Evolutionary conservation across 441 rosid genomes (phyloP).

Genomic region (Pelargonium myrrhifolium): DNA sequence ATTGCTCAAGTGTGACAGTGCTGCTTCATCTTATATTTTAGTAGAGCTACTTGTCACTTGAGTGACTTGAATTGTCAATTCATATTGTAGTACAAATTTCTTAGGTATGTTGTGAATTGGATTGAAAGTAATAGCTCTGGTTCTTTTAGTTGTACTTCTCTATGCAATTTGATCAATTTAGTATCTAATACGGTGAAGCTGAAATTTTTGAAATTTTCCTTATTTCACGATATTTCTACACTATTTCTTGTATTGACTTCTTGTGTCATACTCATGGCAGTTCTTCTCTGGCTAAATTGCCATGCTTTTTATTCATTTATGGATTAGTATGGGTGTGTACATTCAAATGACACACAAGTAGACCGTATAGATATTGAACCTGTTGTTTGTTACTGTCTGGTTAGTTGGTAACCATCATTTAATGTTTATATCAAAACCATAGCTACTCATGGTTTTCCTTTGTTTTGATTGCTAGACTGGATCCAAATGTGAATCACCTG

Average conservation of each 20-base stretch:
- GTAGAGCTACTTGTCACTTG: too few relatives aligned
- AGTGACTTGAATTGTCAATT: neutral
- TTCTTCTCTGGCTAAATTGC: neutral
- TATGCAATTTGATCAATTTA: neutral
- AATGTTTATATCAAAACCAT: neutral
- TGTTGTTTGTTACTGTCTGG: neutral
- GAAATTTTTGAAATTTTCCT: neutral
- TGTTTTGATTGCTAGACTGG: slow-evolving; percentile 33
- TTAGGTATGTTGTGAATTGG: neutral
- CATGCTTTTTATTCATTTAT: neutral
- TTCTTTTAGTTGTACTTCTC: neutral
- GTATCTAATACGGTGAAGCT: neutral
- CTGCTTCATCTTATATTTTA: neutral
- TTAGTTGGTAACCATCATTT: neutral
- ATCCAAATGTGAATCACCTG: slow-evolving; percentile 56
- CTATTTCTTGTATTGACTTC: neutral
- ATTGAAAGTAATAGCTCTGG: neutral
- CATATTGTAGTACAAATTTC: neutral
- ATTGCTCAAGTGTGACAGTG: neutral
- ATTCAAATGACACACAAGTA: neutral
- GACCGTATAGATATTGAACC: neutral
- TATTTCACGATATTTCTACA: neutral
- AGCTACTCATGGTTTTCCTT: neutral
- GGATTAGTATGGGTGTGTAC: neutral
- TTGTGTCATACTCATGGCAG: neutral